Percentiles rank a stretch among this genome's conserved stretches.
These are phyloP conservation scores for Piromyces sp. DNA, from an alignment of 192 early-diverging fungal species.

Conservation along the genomic window DNA sequence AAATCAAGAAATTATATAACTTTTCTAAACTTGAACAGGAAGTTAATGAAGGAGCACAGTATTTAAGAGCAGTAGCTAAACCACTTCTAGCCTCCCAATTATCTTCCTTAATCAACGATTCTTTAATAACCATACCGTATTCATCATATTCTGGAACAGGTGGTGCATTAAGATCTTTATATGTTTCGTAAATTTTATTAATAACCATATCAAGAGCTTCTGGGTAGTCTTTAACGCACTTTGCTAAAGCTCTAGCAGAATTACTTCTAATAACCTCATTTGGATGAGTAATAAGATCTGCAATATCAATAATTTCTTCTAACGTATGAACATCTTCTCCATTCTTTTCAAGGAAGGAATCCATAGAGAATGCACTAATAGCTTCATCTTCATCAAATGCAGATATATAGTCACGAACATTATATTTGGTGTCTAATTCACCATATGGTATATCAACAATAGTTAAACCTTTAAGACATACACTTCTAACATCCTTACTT, in stretches of 20 bases:
- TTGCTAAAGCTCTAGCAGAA: constrained; percentile 44
- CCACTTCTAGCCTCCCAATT: constrained; percentile 66
- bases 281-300: constrained; percentile 17
- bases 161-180: constrained; percentile 41
- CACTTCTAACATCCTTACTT: constrained; percentile 47
- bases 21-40: constrained; percentile 23
- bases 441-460: not conserved
- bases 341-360: not conserved
- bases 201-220: constrained; percentile 31
- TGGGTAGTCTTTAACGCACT: constrained; percentile 32
- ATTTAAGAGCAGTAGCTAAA: constrained; percentile 52
- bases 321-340: not conserved
- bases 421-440: not conserved
- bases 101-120: constrained; percentile 64
- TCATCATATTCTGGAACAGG: constrained; percentile 77
- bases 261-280: constrained; percentile 34
- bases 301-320: not conserved
- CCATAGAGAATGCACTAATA: constrained; percentile 17
- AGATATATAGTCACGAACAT: not conserved
- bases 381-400: constrained; percentile 19
- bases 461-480: constrained; percentile 29
- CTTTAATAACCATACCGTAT: constrained; percentile 73
- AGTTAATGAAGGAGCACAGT: constrained; percentile 42
- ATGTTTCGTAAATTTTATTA: constrained; percentile 34
- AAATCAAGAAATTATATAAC: constrained; percentile 63